Conservation (phyloP, 495 filamentous ascomycete species). For the Neurospora pannonica region DNA sequence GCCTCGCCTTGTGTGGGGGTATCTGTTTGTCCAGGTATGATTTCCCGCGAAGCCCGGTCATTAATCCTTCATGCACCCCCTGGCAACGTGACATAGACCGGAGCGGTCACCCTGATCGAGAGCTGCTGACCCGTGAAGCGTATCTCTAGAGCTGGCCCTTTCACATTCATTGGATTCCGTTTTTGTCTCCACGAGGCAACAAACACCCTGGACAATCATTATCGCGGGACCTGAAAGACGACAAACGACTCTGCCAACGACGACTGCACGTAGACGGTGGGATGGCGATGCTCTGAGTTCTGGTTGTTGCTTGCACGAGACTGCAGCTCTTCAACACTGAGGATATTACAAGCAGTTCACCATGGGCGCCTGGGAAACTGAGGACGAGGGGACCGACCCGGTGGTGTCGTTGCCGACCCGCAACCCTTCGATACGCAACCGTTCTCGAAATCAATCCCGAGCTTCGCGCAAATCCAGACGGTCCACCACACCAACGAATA, state of each 20-base stretch:
- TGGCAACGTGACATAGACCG: neutral
- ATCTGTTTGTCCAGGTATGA: neutral
- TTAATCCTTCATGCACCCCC: neutral
- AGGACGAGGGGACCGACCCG: conserved; percentile 41
- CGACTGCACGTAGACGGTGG: neutral
- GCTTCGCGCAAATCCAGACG: conserved; percentile 40
- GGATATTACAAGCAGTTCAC: conserved; percentile 1
- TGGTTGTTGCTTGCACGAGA: conserved; percentile 1
- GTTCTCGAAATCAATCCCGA: conserved; percentile 50
- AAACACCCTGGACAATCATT: neutral
- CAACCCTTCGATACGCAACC: conserved; percentile 49
- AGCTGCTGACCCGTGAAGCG: neutral
- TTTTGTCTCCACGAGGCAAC: neutral
- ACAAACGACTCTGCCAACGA: neutral
- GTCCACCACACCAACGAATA: conserved; percentile 50
- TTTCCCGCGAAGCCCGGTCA: neutral
- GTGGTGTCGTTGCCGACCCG: conserved; percentile 51
- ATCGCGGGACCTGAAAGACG: neutral
- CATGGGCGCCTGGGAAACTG: conserved; percentile 47
- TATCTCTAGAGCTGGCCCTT: neutral
- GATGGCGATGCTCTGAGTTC: conserved; percentile 13
- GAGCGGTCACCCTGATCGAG: neutral
- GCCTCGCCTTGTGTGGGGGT: neutral
- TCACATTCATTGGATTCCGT: conserved; percentile 5
- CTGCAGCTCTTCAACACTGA: conserved; percentile 2